A percentile compares a stretch with the other conserved stretches of the same genome.
Conservation (phyloP, 768 basidiomycete genomes). For the Gymnopilus junonius region DNA sequence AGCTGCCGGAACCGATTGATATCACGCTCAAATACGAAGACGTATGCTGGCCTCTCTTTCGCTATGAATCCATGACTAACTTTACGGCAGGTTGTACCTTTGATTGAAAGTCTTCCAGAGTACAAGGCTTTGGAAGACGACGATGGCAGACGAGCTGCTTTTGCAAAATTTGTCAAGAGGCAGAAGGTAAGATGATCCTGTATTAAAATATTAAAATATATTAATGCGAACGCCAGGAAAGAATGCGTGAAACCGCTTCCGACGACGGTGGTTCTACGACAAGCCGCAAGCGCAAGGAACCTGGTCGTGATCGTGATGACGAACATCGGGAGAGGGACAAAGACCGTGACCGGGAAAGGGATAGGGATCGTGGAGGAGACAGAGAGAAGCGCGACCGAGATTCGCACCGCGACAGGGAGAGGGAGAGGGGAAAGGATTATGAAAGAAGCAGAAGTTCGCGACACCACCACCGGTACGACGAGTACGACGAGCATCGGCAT, state of each 20-base stretch:
- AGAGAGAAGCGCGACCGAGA: conserved; percentile 23
- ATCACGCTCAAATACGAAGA: conserved; percentile 78
- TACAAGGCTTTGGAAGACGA: conserved; percentile 89
- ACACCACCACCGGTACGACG: conserved; percentile 54
- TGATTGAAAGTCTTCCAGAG: conserved; percentile 84
- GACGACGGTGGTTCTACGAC: conserved; percentile 87
- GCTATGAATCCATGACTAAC: background rate
- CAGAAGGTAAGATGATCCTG: conserved; percentile 68
- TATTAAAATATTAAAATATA: background rate
- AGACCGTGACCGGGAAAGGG: conserved; percentile 53
- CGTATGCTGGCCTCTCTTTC: conserved; percentile 46
- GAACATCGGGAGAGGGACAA: conserved; percentile 43
- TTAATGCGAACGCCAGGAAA: conserved; percentile 54
- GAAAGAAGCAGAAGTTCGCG: conserved; percentile 46
- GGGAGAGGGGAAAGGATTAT: conserved; percentile 40
- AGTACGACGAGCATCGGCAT: conserved; percentile 46
- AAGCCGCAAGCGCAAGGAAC: conserved; percentile 82
- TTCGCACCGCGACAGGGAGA: conserved; percentile 36
- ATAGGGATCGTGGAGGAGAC: conserved; percentile 22
- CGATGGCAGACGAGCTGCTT: conserved; percentile 81
- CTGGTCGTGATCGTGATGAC: conserved; percentile 53
- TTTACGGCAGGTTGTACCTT: conserved; percentile 59
- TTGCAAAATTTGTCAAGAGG: conserved; percentile 85
- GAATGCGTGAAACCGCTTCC: conserved; percentile 73
- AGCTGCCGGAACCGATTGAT: conserved; percentile 82